phyloP scores from a whole-genome alignment of 1,284 basidiomycete species.

The Ganoderma boninense region DNA sequence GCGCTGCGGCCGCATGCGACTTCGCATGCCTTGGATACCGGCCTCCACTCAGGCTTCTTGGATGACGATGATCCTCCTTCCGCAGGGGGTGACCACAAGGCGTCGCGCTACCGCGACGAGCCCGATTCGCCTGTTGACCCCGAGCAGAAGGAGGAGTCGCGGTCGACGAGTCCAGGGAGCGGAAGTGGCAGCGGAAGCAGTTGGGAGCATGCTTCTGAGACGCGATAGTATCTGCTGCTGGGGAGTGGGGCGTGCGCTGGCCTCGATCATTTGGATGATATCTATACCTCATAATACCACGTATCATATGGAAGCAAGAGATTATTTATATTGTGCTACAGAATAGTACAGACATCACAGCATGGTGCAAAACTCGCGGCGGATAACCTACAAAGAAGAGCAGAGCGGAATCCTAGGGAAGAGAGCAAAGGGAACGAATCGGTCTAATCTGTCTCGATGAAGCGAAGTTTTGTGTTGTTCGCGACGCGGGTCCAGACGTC shows the following conservation, averaged over 20 bases:
- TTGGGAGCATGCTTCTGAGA: constrained; percentile 76
- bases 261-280: constrained; percentile 13
- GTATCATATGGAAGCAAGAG: constrained; percentile 31
- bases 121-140: constrained; percentile 48
- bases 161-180: constrained; percentile 37
- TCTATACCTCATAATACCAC: constrained; percentile 13
- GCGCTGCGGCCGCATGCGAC: constrained; percentile 48
- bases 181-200: constrained; percentile 62
- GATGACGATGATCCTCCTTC: constrained; percentile 67
- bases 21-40: constrained; percentile 43
- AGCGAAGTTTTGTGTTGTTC: constrained; percentile 78
- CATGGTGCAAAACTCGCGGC: constrained; percentile 28
- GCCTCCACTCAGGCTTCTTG: constrained; percentile 70
- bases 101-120: constrained; percentile 64
- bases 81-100: constrained; percentile 44
- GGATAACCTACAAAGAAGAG: constrained; percentile 33
- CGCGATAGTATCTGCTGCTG: constrained; percentile 35
- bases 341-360: constrained; percentile 37
- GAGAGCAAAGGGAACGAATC: constrained; percentile 6
- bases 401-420: constrained; percentile 17
- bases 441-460: constrained; percentile 43
- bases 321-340: constrained; percentile 40
- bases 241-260: constrained; percentile 1
- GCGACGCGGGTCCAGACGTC: constrained; percentile 81
- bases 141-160: constrained; percentile 43